Evolutionary conservation across 192 early-diverging fungal genomes (phyloP), one percentile per base, ranked within the genome.

Genomic region (Funneliformis mosseae): DNA sequence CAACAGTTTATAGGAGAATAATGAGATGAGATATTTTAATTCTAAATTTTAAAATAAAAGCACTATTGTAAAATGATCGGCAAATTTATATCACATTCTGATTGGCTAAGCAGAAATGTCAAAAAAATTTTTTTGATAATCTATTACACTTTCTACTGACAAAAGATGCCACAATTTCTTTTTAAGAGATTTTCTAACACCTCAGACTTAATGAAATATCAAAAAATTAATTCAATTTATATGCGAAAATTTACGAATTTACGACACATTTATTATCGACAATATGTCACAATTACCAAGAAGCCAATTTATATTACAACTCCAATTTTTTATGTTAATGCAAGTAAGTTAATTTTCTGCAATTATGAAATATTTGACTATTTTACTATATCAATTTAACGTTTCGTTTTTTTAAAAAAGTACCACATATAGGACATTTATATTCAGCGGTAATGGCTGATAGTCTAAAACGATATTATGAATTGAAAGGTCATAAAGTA

Each of bases 401-500:
- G 8, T 21, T 61, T 67, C 16, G 72, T 69, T 42, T 39, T 39
- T n/a, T 69, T n/a, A 39, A 14, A 43, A 80, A 88, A 86, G 94
- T 88, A 12, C 96, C 96, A 21, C 97, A 99, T 84, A 94, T 99
- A 82, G 97, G 97, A 12, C 97, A 99, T 78, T 85, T 99, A 75
- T 97, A 96, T 83, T 94, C 96, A 7, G 86, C 93, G 0, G 95
- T 98, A 10, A 83, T 99, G 1, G 92, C 93, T 1, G 97, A 99
- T 80, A 90, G 91, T 8, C 81, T 97, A 23, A 90, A 90, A 76
- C 84, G 96, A 28, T 96, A 90, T 77, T 89, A 92, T 75, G 88
- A 88, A 39, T 76, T 98, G 63, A 92, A 88, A 45, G 96, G 94
- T 18, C 82, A 88, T 28, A 79, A 77, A 23, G 84, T 89, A 1